These are phyloP conservation scores for Apophysomyces variabilis DNA, from an alignment of 371 early-diverging fungal species.

Conservation along the genomic window DNA sequence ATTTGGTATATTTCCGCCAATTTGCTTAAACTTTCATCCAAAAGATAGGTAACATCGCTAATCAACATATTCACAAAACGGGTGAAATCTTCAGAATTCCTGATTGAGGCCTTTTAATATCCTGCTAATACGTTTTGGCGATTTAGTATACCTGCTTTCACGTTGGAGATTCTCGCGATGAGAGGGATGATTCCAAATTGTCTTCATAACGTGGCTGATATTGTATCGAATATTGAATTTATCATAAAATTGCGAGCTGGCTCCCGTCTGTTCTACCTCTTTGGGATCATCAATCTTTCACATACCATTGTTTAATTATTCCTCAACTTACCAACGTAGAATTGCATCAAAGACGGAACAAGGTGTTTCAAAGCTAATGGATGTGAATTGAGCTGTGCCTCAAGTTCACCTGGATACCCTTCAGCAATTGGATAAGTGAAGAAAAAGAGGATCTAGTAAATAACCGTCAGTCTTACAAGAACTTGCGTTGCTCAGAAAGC, in stretches of 20 bases:
- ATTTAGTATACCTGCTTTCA: slow-evolving; percentile 60
- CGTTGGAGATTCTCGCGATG: slow-evolving; percentile 62
- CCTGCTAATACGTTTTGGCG: neutral
- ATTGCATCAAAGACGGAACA: slow-evolving; percentile 81
- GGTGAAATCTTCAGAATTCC: slow-evolving; percentile 76
- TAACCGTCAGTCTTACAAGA: neutral
- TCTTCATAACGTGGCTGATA: slow-evolving; percentile 91
- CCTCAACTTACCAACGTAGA: slow-evolving; percentile 78
- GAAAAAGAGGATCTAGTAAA: slow-evolving; percentile 69
- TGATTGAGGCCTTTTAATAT: slow-evolving; percentile 9
- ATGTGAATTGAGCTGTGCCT: slow-evolving; percentile 72
- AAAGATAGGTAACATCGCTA: slow-evolving; percentile 94
- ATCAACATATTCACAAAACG: slow-evolving; percentile 93
- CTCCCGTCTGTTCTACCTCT: slow-evolving; percentile 95
- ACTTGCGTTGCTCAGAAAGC: no score
- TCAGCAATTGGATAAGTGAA: slow-evolving; percentile 65
- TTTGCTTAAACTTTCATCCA: slow-evolving; percentile 92
- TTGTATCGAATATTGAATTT: slow-evolving; percentile 98
- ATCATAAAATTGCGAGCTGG: slow-evolving; percentile 94
- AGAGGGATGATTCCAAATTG: slow-evolving; percentile 78
- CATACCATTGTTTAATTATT: neutral
- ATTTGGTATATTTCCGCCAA: slow-evolving; percentile 83
- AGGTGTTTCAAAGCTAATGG: slow-evolving; percentile 74
- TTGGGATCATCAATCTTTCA: neutral
- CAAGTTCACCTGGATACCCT: slow-evolving; percentile 66